Base-by-base conservation (phyloP, 164 flowering plant species). In the Berberis thunbergii region DNA sequence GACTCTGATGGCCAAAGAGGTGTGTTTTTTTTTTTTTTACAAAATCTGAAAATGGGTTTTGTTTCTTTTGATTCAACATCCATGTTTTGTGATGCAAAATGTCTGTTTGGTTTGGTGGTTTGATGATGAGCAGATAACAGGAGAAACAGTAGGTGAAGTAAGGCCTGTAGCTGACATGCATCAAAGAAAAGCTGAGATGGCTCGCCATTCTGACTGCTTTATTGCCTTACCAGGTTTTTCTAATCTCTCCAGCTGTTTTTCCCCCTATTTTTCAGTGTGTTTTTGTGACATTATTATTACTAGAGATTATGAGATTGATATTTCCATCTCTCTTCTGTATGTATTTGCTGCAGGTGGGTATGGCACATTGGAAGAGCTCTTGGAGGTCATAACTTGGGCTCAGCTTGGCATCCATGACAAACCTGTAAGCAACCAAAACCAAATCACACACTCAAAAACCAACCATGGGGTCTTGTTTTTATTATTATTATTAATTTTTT, bases 1-100 rank as follows among this genome's bases (percentile, higher is more conserved):
- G 89, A 86, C 93, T 67, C 83, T 89, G 80, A 89, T 89, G 96
- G 86, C 89, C 73, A 81, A 90, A 81, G 93, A 89, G 96, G 92
- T 89, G 76, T 76, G 54, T 45, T 1, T 42, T 4, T 45, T 1
- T 40, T 45, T 1, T 40, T 39, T 9, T 41, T 54, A 38, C 44
- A 46, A 54, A 26, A 45, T 44, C 26, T 39, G 13, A 43, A 13
- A 13, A 11, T 7, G 43, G 6, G 10, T 40, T 9, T 12, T 13
- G 45, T 41, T 13, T 44, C 11, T 55, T 13, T 49, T n/a, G 43
- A 11, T 52, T 41, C n/a, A 48, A 48, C 50, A 48, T 48, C 50
- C 10, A 10, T 52, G 54, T 52, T 10, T 52, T 7, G 10, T 4
- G 42, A 52, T 43, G 7, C 12, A 38, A 8, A 46, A 63, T 63